Percentiles rank a stretch among this genome's conserved stretches.
phyloP scores from a whole-genome alignment of 306 rosid species.

The Begonia peltatifolia region DNA sequence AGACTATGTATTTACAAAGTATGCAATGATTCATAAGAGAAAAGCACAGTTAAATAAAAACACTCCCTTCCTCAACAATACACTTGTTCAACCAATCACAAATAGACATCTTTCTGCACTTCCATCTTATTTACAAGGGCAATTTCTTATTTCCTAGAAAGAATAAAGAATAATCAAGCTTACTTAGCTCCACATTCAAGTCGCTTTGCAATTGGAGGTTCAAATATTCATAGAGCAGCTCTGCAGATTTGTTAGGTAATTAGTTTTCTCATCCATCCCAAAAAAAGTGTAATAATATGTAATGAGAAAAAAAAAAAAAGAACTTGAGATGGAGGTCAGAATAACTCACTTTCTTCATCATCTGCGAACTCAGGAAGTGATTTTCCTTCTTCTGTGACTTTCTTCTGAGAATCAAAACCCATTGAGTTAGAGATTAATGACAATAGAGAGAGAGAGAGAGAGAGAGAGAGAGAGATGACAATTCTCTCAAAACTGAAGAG shows the following conservation, averaged over 20 bases:
- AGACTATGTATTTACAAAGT: no score
- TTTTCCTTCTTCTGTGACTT: conserved; percentile 44
- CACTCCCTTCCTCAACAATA: no score
- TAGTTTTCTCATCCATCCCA: not conserved
- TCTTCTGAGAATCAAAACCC: conserved; percentile 19
- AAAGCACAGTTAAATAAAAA: no score
- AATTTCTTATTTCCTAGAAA: not conserved
- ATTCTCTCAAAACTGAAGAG: no score
- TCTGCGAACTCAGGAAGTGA: conserved; percentile 75
- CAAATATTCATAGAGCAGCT: conserved; percentile 47
- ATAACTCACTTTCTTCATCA: conserved; percentile 53
- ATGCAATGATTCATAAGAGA: no score
- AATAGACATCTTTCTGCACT: not conserved
- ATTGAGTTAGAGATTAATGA: no score
- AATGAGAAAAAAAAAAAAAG: not conserved
- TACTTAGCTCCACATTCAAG: conserved; percentile 36
- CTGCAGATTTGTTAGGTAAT: conserved; percentile 29
- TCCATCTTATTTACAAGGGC: not conserved
- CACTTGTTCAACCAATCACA: no score
- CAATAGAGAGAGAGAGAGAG: no score
- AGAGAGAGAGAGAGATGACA: not conserved
- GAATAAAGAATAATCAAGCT: conserved; percentile 19
- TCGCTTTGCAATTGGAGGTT: conserved; percentile 63
- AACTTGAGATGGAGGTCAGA: conserved; percentile 5
- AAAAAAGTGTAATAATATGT: not conserved